These are phyloP conservation scores for Globisporangium abappressorium DNA, from an alignment of 352 stramenopile species.

Conservation along the genomic window DNA sequence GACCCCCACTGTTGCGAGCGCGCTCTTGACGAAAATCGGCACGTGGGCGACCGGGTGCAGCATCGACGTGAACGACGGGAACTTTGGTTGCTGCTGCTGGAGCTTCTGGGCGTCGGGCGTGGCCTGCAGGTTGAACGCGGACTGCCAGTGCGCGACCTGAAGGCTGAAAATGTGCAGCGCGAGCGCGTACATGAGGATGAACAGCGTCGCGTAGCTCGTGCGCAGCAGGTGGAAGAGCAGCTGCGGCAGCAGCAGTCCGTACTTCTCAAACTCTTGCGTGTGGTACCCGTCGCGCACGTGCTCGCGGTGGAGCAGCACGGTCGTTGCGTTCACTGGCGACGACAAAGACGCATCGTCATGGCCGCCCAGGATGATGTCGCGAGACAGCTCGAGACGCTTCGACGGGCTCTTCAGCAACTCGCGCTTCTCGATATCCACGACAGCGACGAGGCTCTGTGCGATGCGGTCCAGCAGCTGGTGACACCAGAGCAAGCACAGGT, in stretches of 20 bases:
- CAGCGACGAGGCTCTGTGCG: conserved; percentile 55
- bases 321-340: conserved; percentile 9
- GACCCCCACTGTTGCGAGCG: conserved; percentile 4
- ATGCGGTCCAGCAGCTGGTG: conserved; percentile 73
- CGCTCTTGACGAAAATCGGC: conserved; percentile 25
- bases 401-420: conserved; percentile 40
- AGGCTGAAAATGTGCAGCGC: conserved; percentile 60
- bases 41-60: conserved; percentile 50
- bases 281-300: conserved; percentile 56
- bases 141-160: conserved; percentile 70
- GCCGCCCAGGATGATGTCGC: conserved; percentile 38
- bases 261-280: conserved; percentile 39
- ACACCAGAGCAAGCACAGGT: conserved; percentile 85
- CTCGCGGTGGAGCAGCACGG: conserved; percentile 39
- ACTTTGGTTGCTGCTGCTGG: conserved; percentile 23
- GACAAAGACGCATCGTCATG: not conserved
- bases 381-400: conserved; percentile 41
- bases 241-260: conserved; percentile 44
- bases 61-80: conserved; percentile 60
- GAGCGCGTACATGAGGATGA: conserved; percentile 67
- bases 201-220: conserved; percentile 34
- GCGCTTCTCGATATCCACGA: conserved; percentile 46
- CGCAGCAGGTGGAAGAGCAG: conserved; percentile 52
- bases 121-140: conserved; percentile 49
- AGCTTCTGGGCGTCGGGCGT: conserved; percentile 7